Base-by-base conservation (phyloP, 2,329 filamentous ascomycete species). In the Akanthomyces uredinophilus region DNA sequence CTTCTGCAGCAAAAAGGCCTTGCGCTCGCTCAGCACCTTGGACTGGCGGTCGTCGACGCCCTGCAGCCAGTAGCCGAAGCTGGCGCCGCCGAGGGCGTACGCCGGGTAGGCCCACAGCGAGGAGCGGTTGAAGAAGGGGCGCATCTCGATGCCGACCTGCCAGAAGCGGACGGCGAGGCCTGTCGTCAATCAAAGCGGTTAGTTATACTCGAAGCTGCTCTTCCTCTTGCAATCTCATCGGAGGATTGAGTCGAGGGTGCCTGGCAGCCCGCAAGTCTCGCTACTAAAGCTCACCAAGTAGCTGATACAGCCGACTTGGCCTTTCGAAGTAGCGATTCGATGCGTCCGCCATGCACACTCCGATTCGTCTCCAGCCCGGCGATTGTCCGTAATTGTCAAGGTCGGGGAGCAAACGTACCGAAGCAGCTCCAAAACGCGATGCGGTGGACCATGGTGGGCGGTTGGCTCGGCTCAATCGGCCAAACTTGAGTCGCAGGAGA, bases 141-240 rank as follows among this genome's bases (percentile, higher is more conserved):
- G 92, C 92, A 96, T 96, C 81, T 99, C 92, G 75, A 99, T 95
- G 73, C 94, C 95, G 75, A 99, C 88, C 79, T 98, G 95, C 91
- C 93, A 97, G 78, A 95, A 85, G 70, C 94, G 91, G 73, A 93
- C 89, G 73, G 90, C 92, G 71, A 97, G 79, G 82, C 95, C 95
- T 99, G 55, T n/a, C 20, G 8, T 5, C 3, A n/a, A 39, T 2
- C 8, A 39, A 16, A 39, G 13, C 37, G 14, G 37, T 39, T 16
- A 39, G 37, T 16, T 16, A 39, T 16, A 16, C 10, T 39, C 13
- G 37, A 39, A 4, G 10, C 4, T 2, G 4, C 11, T 16, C 4
- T 22, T 29, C 22, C 20, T 22, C 4, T 7, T n/a, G 47, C 18
- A 35, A 1, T 10, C 7, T 35, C 32, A 8, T 35, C 27, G 47